Conservation (phyloP, 2,329 filamentous ascomycete species). For the Grosmannia penicillata region DNA sequence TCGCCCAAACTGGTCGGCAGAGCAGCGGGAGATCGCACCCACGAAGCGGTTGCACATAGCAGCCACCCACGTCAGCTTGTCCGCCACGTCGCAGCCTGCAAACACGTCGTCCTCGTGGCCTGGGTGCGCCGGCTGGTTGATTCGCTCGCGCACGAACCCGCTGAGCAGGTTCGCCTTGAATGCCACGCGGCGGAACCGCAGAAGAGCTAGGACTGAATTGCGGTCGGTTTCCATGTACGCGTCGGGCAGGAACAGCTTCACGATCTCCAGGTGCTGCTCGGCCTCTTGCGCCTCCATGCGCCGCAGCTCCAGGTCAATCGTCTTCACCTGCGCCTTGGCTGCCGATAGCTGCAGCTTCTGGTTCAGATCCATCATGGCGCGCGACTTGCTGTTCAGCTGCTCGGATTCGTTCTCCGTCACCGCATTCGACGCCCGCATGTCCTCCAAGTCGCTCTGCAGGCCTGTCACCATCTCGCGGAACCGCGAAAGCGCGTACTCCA, state of each 20-base stretch:
- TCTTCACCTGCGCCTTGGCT: constrained; percentile 83
- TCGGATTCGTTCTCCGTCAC: constrained; percentile 88
- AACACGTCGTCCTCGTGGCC: constrained; percentile 67
- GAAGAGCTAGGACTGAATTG: constrained; percentile 74
- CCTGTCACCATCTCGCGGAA: constrained; percentile 82
- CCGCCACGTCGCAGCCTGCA: constrained; percentile 64
- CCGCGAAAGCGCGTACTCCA: constrained; percentile 76
- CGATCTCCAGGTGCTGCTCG: constrained; percentile 72
- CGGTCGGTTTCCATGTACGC: constrained; percentile 58
- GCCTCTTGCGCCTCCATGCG: constrained; percentile 82
- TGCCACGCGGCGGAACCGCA: constrained; percentile 73
- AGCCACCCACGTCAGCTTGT: constrained; percentile 73
- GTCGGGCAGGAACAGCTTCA: constrained; percentile 80
- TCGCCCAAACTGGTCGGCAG: constrained; percentile 59
- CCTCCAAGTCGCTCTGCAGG: constrained; percentile 74
- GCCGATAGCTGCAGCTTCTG: constrained; percentile 84
- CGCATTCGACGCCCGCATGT: constrained; percentile 82
- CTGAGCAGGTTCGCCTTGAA: constrained; percentile 78
- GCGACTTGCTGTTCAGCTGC: constrained; percentile 73
- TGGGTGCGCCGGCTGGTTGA: constrained; percentile 47
- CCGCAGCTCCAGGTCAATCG: constrained; percentile 78
- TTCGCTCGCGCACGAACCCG: constrained; percentile 63
- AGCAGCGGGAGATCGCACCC: constrained; percentile 64
- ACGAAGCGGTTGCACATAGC: constrained; percentile 75
- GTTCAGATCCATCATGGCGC: constrained; percentile 94